These are phyloP conservation scores for Neopestalotiopsis sp. DNA, from an alignment of 2,329 filamentous ascomycete genomes.

Conservation along the genomic window DNA sequence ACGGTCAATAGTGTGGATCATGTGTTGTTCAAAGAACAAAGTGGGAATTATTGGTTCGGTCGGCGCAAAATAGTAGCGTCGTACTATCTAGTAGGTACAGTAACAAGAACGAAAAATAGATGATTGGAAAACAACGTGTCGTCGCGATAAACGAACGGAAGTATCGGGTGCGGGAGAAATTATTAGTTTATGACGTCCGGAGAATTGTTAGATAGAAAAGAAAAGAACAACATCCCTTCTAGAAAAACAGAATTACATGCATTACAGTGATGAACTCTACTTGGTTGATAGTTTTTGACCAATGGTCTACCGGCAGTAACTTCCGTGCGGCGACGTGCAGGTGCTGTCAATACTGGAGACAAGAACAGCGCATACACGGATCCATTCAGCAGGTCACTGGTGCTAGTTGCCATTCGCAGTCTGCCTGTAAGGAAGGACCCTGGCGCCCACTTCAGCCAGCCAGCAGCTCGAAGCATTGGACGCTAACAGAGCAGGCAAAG, in stretches of 20 bases:
- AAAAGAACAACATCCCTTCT: background rate
- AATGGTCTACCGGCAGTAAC: background rate
- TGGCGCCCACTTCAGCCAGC: background rate
- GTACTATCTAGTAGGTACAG: background rate
- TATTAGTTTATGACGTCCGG: too few species aligned
- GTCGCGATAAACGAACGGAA: background rate
- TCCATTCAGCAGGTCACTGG: background rate
- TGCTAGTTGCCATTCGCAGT: background rate
- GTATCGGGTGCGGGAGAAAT: background rate
- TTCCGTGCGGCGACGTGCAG: background rate
- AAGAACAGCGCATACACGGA: background rate
- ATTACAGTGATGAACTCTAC: too few species aligned
- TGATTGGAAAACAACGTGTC: background rate
- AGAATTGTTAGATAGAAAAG: background rate
- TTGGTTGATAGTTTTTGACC: too few species aligned
- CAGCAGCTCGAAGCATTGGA: background rate
- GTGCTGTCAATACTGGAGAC: background rate
- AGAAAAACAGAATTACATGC: too few species aligned
- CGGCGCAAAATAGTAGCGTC: background rate
- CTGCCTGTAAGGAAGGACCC: background rate
- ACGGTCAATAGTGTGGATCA: background rate
- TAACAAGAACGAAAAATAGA: too few species aligned
- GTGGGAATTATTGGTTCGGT: background rate
- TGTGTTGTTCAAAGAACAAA: conserved; percentile 1
- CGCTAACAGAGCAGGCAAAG: too few species aligned